Conservation (phyloP, 83 land plant species). For the Thuja plicata region DNA sequence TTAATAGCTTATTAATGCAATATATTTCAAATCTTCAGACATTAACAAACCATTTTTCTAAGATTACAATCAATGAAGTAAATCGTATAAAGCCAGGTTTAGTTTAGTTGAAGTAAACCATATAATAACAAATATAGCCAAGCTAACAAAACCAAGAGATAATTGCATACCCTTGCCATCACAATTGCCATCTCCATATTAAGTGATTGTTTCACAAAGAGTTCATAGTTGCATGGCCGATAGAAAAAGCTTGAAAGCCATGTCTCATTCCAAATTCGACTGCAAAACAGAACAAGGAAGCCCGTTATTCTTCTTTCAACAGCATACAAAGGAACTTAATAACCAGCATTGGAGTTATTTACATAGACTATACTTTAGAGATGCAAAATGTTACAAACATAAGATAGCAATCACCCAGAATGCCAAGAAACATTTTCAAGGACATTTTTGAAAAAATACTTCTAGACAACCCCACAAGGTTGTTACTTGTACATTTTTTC, state of each 20-base stretch:
- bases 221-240: constrained; percentile 95
- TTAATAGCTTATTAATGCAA: not conserved
- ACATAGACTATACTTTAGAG: not conserved
- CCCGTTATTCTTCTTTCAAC: not conserved
- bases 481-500: not conserved
- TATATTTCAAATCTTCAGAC: not conserved
- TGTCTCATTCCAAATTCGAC: constrained; percentile 98
- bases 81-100: too few relatives aligned
- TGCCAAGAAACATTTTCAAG: not conserved
- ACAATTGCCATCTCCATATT: constrained; percentile 99
- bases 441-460: not conserved
- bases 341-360: not conserved
- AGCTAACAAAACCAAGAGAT: not conserved
- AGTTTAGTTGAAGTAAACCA: not conserved
- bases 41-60: not conserved
- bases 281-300: constrained; percentile 21
- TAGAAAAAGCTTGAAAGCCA: constrained; percentile 93
- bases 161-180: constrained; percentile 81
- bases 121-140: not conserved
- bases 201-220: constrained; percentile 95
- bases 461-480: not conserved
- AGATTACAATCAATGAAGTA: not conserved
- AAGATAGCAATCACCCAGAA: not conserved
- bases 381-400: not conserved
- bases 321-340: not conserved